Evolutionary conservation across 768 basidiomycete species (phyloP).

Genomic region (Scleroderma citrinum): DNA sequence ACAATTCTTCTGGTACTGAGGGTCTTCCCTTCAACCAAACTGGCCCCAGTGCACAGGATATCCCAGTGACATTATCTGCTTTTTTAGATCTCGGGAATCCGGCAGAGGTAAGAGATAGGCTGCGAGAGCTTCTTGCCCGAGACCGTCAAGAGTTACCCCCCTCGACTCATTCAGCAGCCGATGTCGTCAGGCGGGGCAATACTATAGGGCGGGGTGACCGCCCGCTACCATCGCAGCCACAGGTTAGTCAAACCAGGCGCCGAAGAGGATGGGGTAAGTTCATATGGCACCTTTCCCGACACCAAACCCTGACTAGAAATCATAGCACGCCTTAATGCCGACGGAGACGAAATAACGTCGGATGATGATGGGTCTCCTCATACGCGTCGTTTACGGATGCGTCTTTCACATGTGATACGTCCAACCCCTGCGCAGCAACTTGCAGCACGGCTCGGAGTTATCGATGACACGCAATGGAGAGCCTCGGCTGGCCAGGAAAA

Average conservation of each 20-base stretch:
- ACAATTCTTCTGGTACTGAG: background rate
- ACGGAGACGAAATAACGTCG: conserved; percentile 59
- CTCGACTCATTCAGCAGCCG: conserved; percentile 7
- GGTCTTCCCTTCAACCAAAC: background rate
- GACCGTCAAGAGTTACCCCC: conserved; percentile 16
- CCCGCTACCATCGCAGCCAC: conserved; percentile 6
- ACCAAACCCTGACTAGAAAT: conserved; percentile 4
- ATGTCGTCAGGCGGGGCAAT: background rate
- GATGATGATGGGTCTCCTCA: conserved; percentile 60
- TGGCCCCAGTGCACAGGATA: background rate
- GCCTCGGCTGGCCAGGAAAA: conserved; percentile 14
- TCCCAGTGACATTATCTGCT: conserved; percentile 1
- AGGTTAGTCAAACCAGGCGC: conserved; percentile 18
- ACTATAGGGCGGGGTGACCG: conserved; percentile 10
- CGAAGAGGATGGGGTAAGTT: conserved; percentile 30
- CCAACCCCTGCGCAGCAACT: conserved; percentile 18
- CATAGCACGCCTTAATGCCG: conserved; percentile 36
- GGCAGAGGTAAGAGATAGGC: conserved; percentile 19
- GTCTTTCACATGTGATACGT: conserved; percentile 17
- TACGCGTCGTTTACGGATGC: conserved; percentile 42
- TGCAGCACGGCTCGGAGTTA: conserved; percentile 23
- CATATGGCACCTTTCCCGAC: background rate
- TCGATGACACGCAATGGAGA: conserved; percentile 19
- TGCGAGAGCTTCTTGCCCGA: conserved; percentile 19
- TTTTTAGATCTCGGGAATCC: conserved; percentile 17